Evolutionary conservation across 495 filamentous ascomycete species (phyloP), one percentile per base, ranked within the genome.

Genomic region (Saxophila tyrrhenica): DNA sequence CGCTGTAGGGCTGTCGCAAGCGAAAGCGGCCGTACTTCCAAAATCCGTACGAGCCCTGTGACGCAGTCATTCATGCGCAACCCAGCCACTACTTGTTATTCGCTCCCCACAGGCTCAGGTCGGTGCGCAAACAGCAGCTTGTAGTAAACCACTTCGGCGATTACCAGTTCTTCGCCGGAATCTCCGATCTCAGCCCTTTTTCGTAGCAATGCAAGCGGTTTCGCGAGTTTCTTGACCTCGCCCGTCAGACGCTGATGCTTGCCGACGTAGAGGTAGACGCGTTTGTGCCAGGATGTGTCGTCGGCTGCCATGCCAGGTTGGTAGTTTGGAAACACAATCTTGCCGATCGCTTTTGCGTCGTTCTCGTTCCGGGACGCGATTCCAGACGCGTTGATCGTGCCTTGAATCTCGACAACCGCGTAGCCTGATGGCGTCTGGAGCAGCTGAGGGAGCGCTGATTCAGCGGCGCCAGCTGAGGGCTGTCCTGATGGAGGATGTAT

Each of bases 351-450:
- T 5, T 49, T 25, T 1, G 43, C n/a, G 11, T 20, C 41, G 7
- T 24, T 11, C 2, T 47, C 16, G 65, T 35, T 22, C 23, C 58
- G 16, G 2, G 68, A 59, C 22, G 61, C 41, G 29, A 54, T 13
- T 7, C 50, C 2, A 11, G 58, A 25, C 10, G 82, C 80, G 10
- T 81, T 63, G 71, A 96, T 82, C 11, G 82, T 87, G 39, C 87
- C 89, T 72, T 96, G 90, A 17, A 96, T 78, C 68, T 96, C 90
- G 54, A 96, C 75, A 42, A 96, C 70, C n/a, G 88, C 89, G 32
- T 84, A 73, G 48, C 83, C 83, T 3, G 75, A 69, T 23, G 90
- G 90, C 2, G 89, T 95, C 58, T 87, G 86, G n/a, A 96, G 80
- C 57, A 95, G 73, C 2, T 75, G 68, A 8, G 90, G 90, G n/a